These are phyloP conservation scores for Sarcocystis neurona DNA, from an alignment of 169 alveolate genomes.

Conservation along the genomic window DNA sequence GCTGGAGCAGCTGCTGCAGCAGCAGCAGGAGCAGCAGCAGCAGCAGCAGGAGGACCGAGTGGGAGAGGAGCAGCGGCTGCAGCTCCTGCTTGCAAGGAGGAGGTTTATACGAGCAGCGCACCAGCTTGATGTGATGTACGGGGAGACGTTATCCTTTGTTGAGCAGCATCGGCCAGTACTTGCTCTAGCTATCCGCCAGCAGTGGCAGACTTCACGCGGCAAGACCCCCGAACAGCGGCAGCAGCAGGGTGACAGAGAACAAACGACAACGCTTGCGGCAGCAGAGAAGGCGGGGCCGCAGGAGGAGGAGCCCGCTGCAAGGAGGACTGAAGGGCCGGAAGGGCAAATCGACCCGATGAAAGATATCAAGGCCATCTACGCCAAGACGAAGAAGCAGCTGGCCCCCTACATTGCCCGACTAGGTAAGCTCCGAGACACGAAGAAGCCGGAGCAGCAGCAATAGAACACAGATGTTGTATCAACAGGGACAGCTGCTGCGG, in stretches of 20 bases:
- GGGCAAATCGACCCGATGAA: slow-evolving; percentile 38
- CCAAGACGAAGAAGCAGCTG: slow-evolving; percentile 51
- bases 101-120: slow-evolving; percentile 26
- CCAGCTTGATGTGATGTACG: slow-evolving; percentile 23
- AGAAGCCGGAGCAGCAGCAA: background rate
- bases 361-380: slow-evolving; percentile 49
- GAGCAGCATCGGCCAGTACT: slow-evolving; percentile 34
- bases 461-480: background rate
- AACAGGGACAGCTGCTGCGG: too few species aligned
- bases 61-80: background rate
- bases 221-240: slow-evolving; percentile 34
- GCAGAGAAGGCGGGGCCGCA: background rate
- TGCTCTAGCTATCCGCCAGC: slow-evolving; percentile 52
- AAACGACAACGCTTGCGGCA: background rate
- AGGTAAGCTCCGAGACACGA: slow-evolving; percentile 7
- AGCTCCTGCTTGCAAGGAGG: background rate
- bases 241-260: background rate
- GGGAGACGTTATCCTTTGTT: slow-evolving; percentile 30
- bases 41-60: background rate
- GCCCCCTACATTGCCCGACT: slow-evolving; percentile 25
- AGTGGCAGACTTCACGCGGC: too few species aligned
- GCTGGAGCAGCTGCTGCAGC: slow-evolving; percentile 17
- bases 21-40: slow-evolving; percentile 39
- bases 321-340: background rate
- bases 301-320: background rate